Evolutionary conservation across 768 basidiomycete genomes (phyloP).

Genomic region (Termitomyces sp.): DNA sequence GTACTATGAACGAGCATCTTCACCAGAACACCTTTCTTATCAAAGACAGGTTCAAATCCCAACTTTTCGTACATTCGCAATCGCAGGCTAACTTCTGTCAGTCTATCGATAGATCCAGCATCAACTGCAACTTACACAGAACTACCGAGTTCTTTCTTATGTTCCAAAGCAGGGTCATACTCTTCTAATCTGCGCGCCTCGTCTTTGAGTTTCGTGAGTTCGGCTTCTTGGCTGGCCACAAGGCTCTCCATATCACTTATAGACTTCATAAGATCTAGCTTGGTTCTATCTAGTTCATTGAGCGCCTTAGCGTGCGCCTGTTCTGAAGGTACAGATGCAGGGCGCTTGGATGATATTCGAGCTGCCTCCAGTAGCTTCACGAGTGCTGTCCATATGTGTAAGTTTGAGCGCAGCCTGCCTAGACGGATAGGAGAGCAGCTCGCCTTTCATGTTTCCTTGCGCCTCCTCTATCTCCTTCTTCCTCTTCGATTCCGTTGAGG

Average conservation of each 20-base stretch:
- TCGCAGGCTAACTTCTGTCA: slow-evolving; percentile 42
- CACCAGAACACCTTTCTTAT: slow-evolving; percentile 39
- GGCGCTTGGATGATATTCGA: slow-evolving; percentile 63
- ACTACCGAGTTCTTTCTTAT: slow-evolving; percentile 63
- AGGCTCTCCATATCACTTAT: slow-evolving; percentile 68
- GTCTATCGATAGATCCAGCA: not conserved
- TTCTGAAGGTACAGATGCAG: slow-evolving; percentile 61
- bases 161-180: slow-evolving; percentile 68
- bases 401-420: not conserved
- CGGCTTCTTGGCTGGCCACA: slow-evolving; percentile 62
- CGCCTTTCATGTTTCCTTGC: slow-evolving; percentile 60
- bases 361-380: slow-evolving; percentile 62
- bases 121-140: slow-evolving; percentile 43
- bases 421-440: not conserved
- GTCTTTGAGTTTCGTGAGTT: slow-evolving; percentile 63
- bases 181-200: slow-evolving; percentile 54
- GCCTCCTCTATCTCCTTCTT: slow-evolving; percentile 68
- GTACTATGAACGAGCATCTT: slow-evolving; percentile 68
- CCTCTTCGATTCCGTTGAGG: slow-evolving; percentile 44
- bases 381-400: slow-evolving; percentile 39
- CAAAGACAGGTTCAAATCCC: slow-evolving; percentile 63
- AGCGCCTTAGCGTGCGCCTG: slow-evolving; percentile 53
- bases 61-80: slow-evolving; percentile 63
- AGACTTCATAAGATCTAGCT: slow-evolving; percentile 64
- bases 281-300: slow-evolving; percentile 59